Percentiles rank a stretch among this genome's conserved stretches.
phyloP scores from a whole-genome alignment of 257 asterid species.

The Euphrasia confusa region DNA sequence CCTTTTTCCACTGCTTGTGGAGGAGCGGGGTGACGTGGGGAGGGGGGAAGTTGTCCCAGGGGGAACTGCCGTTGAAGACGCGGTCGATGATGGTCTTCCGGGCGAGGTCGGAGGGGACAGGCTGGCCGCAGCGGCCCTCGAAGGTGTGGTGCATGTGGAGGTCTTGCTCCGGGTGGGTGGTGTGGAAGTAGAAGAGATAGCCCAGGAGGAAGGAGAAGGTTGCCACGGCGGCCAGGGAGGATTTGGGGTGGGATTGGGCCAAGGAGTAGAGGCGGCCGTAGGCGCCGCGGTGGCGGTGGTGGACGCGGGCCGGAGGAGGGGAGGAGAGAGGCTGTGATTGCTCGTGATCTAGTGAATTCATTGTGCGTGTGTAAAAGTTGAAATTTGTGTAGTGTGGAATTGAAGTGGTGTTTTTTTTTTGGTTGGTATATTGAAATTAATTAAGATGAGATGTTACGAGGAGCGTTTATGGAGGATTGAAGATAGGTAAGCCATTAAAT shows the following conservation, averaged over 20 bases:
- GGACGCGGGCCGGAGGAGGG: background rate
- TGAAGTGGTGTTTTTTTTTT: no score
- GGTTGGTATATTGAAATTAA: background rate
- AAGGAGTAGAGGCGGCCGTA: background rate
- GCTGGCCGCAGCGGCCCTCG: background rate
- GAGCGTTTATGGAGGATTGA: background rate
- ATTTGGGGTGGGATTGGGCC: background rate
- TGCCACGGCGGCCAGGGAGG: background rate
- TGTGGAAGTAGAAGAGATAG: background rate
- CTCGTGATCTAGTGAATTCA: background rate
- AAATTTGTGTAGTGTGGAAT: background rate
- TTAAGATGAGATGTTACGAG: background rate
- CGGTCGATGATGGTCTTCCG: background rate
- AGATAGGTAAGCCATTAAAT: background rate
- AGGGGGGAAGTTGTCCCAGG: slow-evolving; percentile 4
- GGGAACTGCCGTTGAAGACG: slow-evolving; percentile 11
- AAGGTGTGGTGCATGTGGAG: slow-evolving; percentile 15
- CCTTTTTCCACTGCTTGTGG: slow-evolving; percentile 2
- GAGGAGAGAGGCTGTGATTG: background rate
- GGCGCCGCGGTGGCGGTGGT: background rate
- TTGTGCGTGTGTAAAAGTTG: background rate
- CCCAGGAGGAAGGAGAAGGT: background rate
- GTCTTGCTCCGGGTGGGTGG: slow-evolving; percentile 11
- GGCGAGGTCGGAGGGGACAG: background rate
- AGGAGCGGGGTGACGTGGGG: background rate